Evolutionary conservation across 78 protist genomes (phyloP).

Genomic region (Dictyostelium intermedium): DNA sequence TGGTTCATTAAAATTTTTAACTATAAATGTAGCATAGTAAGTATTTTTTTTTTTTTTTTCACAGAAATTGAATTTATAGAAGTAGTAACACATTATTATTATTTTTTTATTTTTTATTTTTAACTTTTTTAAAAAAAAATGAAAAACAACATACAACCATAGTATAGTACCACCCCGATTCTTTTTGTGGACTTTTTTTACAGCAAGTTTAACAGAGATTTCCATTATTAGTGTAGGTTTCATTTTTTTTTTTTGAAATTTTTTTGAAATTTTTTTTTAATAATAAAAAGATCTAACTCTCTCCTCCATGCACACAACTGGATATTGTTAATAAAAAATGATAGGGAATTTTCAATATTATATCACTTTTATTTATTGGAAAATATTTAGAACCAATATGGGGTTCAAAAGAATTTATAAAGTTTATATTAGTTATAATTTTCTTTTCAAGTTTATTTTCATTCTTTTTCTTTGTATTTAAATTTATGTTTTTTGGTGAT

Average conservation of each 20-base stretch:
- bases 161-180: slow-evolving; percentile 64
- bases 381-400: slow-evolving; percentile 69
- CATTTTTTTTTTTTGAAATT: too few species aligned
- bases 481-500: not conserved
- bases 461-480: slow-evolving; percentile 33
- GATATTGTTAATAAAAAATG: too few species aligned
- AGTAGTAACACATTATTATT: too few species aligned
- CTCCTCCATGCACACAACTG: too few species aligned
- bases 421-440: slow-evolving; percentile 31
- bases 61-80: too few species aligned
- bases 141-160: too few species aligned
- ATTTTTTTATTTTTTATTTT: not conserved
- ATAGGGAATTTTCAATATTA: slow-evolving; percentile 49
- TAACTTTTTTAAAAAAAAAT: not conserved
- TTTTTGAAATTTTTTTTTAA: too few species aligned
- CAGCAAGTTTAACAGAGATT: slow-evolving; percentile 50
- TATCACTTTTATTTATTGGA: slow-evolving; percentile 6
- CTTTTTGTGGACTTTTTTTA: slow-evolving; percentile 61
- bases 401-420: slow-evolving; percentile 64
- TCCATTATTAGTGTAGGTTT: not conserved
- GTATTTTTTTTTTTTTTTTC: not conserved
- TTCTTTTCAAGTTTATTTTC: not conserved
- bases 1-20: not conserved
- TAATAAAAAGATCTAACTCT: too few species aligned
- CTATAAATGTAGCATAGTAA: slow-evolving; percentile 53